A percentile compares a stretch with the other conserved stretches of the same genome.
Evolutionary conservation across 2,329 filamentous ascomycete species (phyloP).

Genomic region (Verticillium klebahnii): DNA sequence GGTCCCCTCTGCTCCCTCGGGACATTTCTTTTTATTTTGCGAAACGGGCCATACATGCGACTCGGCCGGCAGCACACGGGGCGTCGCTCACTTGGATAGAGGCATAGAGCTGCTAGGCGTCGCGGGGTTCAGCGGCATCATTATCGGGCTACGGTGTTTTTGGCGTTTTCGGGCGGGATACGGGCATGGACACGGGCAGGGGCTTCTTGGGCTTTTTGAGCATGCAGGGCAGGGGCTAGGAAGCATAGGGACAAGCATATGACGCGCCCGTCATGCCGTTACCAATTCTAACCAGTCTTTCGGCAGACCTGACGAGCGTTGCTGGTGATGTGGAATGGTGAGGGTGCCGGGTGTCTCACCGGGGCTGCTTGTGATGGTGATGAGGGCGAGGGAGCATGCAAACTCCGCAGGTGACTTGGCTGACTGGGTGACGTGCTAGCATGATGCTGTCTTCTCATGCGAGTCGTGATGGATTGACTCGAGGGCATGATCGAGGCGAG

Average conservation of each 20-base stretch:
- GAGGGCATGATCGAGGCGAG: too few species aligned
- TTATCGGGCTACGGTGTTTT: not conserved
- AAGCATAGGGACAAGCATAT: not conserved
- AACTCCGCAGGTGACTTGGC: too few species aligned
- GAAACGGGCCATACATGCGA: not conserved
- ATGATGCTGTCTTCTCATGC: too few species aligned
- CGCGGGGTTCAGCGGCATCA: not conserved
- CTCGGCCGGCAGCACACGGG: not conserved
- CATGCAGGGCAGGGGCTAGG: not conserved
- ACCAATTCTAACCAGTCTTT: not conserved
- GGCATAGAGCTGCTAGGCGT: not conserved
- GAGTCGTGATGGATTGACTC: too few species aligned
- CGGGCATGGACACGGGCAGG: not conserved
- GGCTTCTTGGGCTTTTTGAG: not conserved
- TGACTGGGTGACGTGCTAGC: too few species aligned
- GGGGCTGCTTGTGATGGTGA: too few species aligned
- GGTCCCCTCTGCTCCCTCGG: too few species aligned
- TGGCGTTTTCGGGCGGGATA: not conserved
- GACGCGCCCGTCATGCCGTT: not conserved
- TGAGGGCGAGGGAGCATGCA: too few species aligned
- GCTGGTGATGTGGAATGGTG: not conserved
- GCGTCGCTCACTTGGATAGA: not conserved
- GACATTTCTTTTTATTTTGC: too few species aligned
- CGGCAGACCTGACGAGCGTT: not conserved
- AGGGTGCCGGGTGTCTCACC: not conserved